Evolutionary conservation across 2,329 filamentous ascomycete genomes (phyloP).

Genomic region (Hymenotorrendiella dingleyae): DNA sequence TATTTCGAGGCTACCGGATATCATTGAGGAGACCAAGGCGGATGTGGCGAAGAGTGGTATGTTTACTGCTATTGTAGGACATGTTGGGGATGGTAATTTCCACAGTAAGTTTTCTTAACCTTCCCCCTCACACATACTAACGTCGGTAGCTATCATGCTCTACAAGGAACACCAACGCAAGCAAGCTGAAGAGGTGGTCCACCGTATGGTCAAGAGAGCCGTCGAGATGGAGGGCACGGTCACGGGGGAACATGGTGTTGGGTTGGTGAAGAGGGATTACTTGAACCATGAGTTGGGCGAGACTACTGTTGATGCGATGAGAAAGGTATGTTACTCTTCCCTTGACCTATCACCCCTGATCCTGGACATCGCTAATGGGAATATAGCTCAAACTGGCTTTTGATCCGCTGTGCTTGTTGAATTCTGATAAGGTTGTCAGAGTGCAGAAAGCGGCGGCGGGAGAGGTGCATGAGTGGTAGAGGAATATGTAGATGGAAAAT

Average conservation of each 20-base stretch:
- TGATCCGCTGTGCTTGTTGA: slow-evolving; percentile 63
- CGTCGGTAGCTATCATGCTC: slow-evolving; percentile 42
- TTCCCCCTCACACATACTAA: slow-evolving; percentile 5
- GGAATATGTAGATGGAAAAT: not conserved
- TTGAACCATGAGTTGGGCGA: slow-evolving; percentile 71
- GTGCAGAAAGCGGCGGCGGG: slow-evolving; percentile 49
- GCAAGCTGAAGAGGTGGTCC: slow-evolving; percentile 65
- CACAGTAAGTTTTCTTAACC: slow-evolving; percentile 40
- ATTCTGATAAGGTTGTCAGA: slow-evolving; percentile 64
- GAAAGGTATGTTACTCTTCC: slow-evolving; percentile 51
- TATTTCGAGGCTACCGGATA: slow-evolving; percentile 64
- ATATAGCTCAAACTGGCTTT: slow-evolving; percentile 70
- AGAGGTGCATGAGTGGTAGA: slow-evolving; percentile 42
- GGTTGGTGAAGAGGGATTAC: slow-evolving; percentile 79
- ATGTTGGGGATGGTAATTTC: slow-evolving; percentile 75
- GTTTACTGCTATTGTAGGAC: slow-evolving; percentile 60
- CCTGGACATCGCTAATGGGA: not conserved
- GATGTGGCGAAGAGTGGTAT: slow-evolving; percentile 53
- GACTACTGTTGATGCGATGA: slow-evolving; percentile 73
- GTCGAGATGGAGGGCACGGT: slow-evolving; percentile 82
- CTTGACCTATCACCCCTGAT: slow-evolving; percentile 1
- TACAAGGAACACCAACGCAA: slow-evolving; percentile 62
- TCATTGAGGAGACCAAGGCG: slow-evolving; percentile 71
- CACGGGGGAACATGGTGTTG: slow-evolving; percentile 79
- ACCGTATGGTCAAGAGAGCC: slow-evolving; percentile 80